A percentile compares a stretch with the other conserved stretches of the same genome.
Conservation (phyloP, 148 eudicot genomes). For the Polygonum maritimum region DNA sequence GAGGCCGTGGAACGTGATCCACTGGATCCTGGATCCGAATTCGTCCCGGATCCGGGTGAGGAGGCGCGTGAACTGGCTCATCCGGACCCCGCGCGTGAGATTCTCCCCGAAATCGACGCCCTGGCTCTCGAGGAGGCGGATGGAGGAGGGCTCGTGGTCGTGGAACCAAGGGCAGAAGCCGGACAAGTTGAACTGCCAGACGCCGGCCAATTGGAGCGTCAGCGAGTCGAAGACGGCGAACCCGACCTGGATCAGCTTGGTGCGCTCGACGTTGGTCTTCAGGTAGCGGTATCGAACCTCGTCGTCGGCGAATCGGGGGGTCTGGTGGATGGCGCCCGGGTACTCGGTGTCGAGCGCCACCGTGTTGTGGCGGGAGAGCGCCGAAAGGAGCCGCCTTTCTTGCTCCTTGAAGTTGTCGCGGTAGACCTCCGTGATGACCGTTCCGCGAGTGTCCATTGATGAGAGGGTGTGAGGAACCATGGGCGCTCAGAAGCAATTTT, state of each 20-base stretch:
- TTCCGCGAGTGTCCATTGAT: neutral
- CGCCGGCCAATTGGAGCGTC: neutral
- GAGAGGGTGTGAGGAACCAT: neutral
- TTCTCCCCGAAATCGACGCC: neutral
- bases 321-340: neutral
- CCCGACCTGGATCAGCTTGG: slow-evolving; percentile 8
- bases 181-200: slow-evolving; percentile 10
- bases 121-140: neutral
- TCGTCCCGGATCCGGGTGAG: neutral
- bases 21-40: neutral
- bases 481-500: neutral
- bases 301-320: slow-evolving; percentile 1
- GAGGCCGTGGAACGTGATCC: slow-evolving; percentile 9
- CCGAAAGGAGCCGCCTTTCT: neutral
- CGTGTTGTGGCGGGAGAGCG: neutral
- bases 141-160: neutral
- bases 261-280: neutral
- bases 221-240: neutral
- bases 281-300: neutral
- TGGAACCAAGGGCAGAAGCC: neutral
- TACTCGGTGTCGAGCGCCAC: slow-evolving; percentile 8
- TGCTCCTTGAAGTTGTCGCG: neutral
- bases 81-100: neutral
- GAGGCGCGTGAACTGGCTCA: neutral
- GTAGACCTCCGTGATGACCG: neutral